Conservation (phyloP, 495 filamentous ascomycete species). For the Tuber magnatum region DNA sequence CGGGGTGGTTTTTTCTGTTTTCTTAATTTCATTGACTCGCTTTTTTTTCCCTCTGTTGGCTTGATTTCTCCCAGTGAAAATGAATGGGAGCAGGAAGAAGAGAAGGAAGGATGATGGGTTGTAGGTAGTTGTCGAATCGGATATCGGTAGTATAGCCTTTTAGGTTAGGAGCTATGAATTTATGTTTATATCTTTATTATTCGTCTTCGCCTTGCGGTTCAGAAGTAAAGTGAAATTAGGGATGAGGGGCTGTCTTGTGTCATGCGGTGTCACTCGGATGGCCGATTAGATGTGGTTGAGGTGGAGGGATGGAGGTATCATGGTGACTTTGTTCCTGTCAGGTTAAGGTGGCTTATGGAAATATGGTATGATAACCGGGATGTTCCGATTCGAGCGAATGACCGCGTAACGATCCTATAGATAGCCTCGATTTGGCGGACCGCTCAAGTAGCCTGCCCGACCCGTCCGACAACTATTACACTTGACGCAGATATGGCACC, state of each 20-base stretch:
- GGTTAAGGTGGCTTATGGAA: not conserved
- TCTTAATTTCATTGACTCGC: not conserved
- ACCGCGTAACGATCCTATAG: not conserved
- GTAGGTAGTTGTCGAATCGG: not conserved
- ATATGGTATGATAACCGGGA: not conserved
- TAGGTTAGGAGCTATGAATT: not conserved
- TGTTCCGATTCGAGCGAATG: not conserved
- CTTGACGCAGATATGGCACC: not conserved
- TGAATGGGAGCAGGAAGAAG: not conserved
- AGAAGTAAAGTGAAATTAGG: not conserved
- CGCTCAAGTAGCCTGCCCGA: not conserved
- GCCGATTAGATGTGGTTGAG: not conserved
- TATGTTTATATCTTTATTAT: slow-evolving; percentile 2
- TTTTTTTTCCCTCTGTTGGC: no score
- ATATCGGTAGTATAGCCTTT: not conserved
- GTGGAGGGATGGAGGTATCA: not conserved
- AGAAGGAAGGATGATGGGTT: not conserved
- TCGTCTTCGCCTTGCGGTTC: not conserved
- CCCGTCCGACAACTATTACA: no score
- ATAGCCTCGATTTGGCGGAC: not conserved
- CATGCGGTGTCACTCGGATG: not conserved
- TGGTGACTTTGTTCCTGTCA: not conserved
- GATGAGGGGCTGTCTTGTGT: not conserved
- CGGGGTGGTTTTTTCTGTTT: not conserved
- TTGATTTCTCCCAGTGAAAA: not conserved